Evolutionary conservation across 2,329 filamentous ascomycete species (phyloP).

Genomic region (Rosellinia necatrix): DNA sequence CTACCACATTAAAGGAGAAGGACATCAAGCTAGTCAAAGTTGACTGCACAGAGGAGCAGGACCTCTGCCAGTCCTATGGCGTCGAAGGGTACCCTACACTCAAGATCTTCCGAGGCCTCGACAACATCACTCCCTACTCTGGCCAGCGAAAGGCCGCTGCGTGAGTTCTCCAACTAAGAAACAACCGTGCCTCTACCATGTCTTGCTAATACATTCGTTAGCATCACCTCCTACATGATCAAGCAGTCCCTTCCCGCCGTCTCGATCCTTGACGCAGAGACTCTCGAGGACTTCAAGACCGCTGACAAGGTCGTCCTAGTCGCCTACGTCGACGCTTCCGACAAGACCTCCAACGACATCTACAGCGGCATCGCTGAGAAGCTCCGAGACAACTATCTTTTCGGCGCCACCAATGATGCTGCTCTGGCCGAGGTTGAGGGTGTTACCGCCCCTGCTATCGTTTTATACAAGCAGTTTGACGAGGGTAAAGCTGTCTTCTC

Average conservation of each 20-base stretch:
- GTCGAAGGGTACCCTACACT: constrained; percentile 98
- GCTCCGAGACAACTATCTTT: constrained; percentile 89
- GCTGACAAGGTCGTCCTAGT: constrained; percentile 96
- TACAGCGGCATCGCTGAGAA: constrained; percentile 75
- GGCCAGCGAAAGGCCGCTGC: constrained; percentile 86
- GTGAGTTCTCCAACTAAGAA: constrained; percentile 51
- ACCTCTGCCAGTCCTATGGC: constrained; percentile 86
- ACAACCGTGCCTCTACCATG: background rate
- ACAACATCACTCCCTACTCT: constrained; percentile 80
- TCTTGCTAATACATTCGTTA: constrained; percentile 40
- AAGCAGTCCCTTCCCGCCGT: constrained; percentile 97
- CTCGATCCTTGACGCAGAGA: constrained; percentile 78
- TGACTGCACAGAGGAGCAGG: constrained; percentile 93
- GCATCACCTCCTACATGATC: constrained; percentile 86
- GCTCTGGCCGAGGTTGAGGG: constrained; percentile 87
- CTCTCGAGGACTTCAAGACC: constrained; percentile 94
- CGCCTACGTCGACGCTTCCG: constrained; percentile 79
- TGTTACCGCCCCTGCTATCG: constrained; percentile 82
- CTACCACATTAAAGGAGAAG: constrained; percentile 84
- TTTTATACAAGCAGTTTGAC: constrained; percentile 97
- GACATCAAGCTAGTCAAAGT: constrained; percentile 83
- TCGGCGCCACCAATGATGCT: constrained; percentile 84
- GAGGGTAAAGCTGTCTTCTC: constrained; percentile 89
- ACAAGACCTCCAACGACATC: constrained; percentile 85
- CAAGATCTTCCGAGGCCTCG: constrained; percentile 94